phyloP scores from a whole-genome alignment of 2,329 filamentous ascomycete genomes.

The Fusarium tanahbumbuense region DNA sequence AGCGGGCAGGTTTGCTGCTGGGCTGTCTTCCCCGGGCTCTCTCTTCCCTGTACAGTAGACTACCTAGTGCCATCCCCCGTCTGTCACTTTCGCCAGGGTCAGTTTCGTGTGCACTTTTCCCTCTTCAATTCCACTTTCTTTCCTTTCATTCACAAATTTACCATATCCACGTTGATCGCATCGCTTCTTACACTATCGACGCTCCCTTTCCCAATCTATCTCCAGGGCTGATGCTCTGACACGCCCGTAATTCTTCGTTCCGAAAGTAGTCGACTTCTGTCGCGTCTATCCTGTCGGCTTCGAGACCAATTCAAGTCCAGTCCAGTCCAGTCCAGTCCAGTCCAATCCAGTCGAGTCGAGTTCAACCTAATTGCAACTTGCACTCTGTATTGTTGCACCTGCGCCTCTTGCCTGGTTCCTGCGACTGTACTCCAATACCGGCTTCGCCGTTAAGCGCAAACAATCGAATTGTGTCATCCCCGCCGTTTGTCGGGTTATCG shows the following conservation, averaged over 20 bases:
- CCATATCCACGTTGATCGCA: constrained; percentile 14
- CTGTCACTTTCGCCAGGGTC: constrained; percentile 25
- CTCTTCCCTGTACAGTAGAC: constrained; percentile 11
- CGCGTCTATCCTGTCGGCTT: constrained; percentile 18
- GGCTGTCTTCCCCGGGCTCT: constrained; percentile 21
- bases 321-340: neutral
- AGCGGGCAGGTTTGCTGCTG: constrained; percentile 1
- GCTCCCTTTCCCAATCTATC: constrained; percentile 4
- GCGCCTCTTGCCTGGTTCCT: constrained; percentile 15
- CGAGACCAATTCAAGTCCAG: neutral
- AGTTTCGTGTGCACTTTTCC: constrained; percentile 38
- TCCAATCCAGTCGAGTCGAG: neutral
- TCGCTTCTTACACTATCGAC: constrained; percentile 3
- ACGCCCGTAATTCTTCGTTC: constrained; percentile 18
- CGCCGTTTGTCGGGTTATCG: neutral
- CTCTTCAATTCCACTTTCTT: constrained; percentile 30
- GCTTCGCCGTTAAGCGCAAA: constrained; percentile 18
- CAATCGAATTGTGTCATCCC: constrained; percentile 2
- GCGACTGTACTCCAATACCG: constrained; percentile 7
- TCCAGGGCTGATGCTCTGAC: constrained; percentile 36
- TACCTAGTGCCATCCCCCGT: constrained; percentile 4
- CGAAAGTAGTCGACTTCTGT: constrained; percentile 7
- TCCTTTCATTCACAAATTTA: constrained; percentile 22
- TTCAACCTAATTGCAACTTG: constrained; percentile 5
- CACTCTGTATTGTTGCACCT: constrained; percentile 12